Base-by-base conservation (phyloP, 2,329 filamentous ascomycete species). In the Truncatella angustata region DNA sequence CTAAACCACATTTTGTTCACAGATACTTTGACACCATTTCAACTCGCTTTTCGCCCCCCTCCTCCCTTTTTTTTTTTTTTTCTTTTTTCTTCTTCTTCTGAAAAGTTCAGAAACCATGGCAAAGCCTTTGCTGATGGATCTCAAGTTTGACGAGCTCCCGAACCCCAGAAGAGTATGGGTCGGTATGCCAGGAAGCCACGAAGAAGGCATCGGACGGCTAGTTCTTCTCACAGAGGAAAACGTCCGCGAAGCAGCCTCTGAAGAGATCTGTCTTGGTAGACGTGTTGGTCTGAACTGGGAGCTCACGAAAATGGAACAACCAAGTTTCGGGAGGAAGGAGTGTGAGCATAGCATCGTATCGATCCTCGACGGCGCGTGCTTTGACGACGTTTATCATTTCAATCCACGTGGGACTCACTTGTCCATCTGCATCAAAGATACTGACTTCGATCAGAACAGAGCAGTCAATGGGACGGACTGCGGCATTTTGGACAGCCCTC, bases 241-340 rank as follows among this genome's bases (percentile, higher is more conserved):
- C 1, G 77, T 83, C 3, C 72, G 74, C 5, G 67, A 69, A 20
- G 72, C 77, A 0, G 79, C 80, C 2, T 66, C 70, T 4, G 67
- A 69, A 4, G 75, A 80, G 57, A 82, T 84, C 58, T 70, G 68
- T 35, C 76, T 74, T 0, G 81, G 81, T 11, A 68, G 69, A 18
- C 71, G 78, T 28, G 73, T 82, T 21, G 75, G 75, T 9, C 69
- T 84, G 35, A 73, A 74, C 23, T 84, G 80, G 80, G 75, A 79
- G 21, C 61, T 84, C 54, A 76, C 73, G 18, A 82, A 83, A 58
- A 66, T 82, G 3, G 78, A 83, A 52, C 73, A 77, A 56, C 77
- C 80, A 1, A 77, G 78, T 54, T 77, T 82, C 56, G 74, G 74
- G 39, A 72, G 81, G 2, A 73, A 75, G 30, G 73, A 75, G 7